These are phyloP conservation scores for Quercus mongolica DNA, from an alignment of 306 rosid genomes.

Conservation along the genomic window DNA sequence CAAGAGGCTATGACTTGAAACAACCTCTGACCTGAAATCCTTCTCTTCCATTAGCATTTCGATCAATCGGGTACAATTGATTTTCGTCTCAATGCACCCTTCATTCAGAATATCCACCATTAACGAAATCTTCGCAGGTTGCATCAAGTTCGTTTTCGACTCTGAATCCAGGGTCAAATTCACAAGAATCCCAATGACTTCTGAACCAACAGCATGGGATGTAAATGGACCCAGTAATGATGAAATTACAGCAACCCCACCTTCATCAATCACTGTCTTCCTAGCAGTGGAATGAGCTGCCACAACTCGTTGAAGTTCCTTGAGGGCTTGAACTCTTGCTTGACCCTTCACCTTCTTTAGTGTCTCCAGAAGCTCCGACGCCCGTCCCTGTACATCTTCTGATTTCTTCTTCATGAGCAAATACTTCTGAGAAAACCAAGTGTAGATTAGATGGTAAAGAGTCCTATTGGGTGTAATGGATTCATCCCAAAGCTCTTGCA, in stretches of 20 bases:
- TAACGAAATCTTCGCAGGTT: conserved; percentile 66
- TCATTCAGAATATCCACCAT: conserved; percentile 71
- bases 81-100: conserved; percentile 69
- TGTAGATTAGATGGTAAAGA: conserved; percentile 48
- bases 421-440: conserved; percentile 78
- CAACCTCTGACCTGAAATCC: conserved; percentile 48
- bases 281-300: conserved; percentile 54
- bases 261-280: conserved; percentile 48
- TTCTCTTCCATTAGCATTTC: conserved; percentile 53
- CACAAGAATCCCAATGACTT: conserved; percentile 63
- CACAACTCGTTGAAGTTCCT: conserved; percentile 64
- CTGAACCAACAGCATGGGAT: conserved; percentile 74
- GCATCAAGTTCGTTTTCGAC: conserved; percentile 49
- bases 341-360: conserved; percentile 73
- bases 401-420: conserved; percentile 66
- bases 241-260: conserved; percentile 57
- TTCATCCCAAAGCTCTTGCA: conserved; percentile 93
- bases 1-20: conserved; percentile 69
- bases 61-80: conserved; percentile 59
- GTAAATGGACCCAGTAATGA: conserved; percentile 68
- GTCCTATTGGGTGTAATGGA: conserved; percentile 67
- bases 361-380: conserved; percentile 59
- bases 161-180: conserved; percentile 61
- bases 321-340: conserved; percentile 68
- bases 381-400: conserved; percentile 75